Evolutionary conservation across 306 rosid genomes (phyloP).

Genomic region (Calophaca sinica): DNA sequence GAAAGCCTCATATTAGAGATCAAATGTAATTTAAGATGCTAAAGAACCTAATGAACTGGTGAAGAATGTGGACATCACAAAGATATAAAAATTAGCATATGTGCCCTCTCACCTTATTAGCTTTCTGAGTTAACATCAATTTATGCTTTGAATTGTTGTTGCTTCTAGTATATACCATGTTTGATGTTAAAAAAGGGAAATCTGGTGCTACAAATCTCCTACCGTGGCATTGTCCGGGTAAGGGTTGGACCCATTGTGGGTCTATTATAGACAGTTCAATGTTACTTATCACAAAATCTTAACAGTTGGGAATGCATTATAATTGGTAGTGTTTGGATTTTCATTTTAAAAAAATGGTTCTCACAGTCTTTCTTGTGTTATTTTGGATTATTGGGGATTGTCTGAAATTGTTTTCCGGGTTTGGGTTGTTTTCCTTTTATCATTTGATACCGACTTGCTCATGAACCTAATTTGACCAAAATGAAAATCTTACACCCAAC

Average conservation of each 20-base stretch:
- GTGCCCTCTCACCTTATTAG: neutral
- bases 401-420: too few species aligned
- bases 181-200: conserved; percentile 1
- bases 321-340: too few species aligned
- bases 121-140: neutral
- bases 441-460: conserved; percentile 3
- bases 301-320: too few species aligned
- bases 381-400: too few species aligned
- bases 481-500: neutral
- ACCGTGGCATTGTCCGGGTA: neutral
- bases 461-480: neutral
- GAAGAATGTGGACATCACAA: neutral
- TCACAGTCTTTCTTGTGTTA: too few species aligned
- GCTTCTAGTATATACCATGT: neutral
- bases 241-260: neutral
- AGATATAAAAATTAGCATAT: neutral
- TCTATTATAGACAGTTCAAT: neutral
- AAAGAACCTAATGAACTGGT: neutral
- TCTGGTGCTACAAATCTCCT: neutral
- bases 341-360: too few species aligned
- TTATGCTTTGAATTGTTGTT: conserved; percentile 13
- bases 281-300: neutral
- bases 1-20: neutral
- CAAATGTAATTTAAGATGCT: conserved; percentile 9
- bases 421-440: neutral